Evolutionary conservation across 768 basidiomycete species (phyloP), one percentile per base, ranked within the genome.

Genomic region (Cyclocybe cylindracea): DNA sequence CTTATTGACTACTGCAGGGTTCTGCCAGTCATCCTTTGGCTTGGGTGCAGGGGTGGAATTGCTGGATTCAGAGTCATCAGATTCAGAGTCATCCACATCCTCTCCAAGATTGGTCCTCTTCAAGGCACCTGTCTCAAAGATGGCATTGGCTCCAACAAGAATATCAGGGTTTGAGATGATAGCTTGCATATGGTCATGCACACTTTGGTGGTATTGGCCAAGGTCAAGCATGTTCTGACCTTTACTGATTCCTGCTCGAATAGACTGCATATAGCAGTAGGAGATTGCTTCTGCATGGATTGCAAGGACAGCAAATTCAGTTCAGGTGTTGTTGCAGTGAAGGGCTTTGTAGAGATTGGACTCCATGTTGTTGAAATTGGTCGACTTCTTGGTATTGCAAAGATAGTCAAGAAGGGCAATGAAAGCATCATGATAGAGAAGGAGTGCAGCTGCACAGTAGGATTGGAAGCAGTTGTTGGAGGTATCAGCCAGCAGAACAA

Each of bases 141-240:
- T 24, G 44, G 46, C 32, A 39, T 39, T 5, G 34, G 32, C 13
- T 2, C 34, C 18, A n/a, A 47, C 50, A 11, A 67, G 45, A 24
- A 57, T 42, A 6, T 40, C 11, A 10, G 50, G 55, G 36, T 56
- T 33, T 14, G 48, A 39, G 36, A 62, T 59, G 36, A 71, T 55
- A 11, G 45, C 24, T 16, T 61, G 47, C n/a, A 57, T 53, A 46
- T 63, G 61, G 13, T 38, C 19, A 7, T 51, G 42, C 3, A 66
- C 51, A 13, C 47, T 24, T 9, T 8, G 6, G 52, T 65, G 67
- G 39, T 67, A 48, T 2, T 60, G 60, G 2, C 66, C 66, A 10
- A 70, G 62, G 40, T 67, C 56, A 3, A 70, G 55, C 1, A 61
- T 38, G 51, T 69, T 70, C 29, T 41, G n/a, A 8, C n/a, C 36